Conservation (phyloP, 192 early-diverging fungal species). For the Entomortierella beljakovae region DNA sequence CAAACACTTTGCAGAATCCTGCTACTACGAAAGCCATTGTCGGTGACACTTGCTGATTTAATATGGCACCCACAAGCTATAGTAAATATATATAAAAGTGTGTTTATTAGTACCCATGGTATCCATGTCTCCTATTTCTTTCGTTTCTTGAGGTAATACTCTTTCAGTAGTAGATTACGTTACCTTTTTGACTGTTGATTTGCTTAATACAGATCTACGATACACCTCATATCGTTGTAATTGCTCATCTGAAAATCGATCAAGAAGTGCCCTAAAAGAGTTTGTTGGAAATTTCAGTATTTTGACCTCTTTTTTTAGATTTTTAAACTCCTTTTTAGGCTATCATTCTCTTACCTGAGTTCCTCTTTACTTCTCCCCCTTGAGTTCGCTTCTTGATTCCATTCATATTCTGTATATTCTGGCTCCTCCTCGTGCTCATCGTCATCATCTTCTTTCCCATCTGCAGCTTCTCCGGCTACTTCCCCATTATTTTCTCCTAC, state of each 20-base stretch:
- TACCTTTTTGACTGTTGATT: conserved; percentile 82
- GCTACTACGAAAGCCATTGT: conserved; percentile 86
- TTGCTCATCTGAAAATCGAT: conserved; percentile 79
- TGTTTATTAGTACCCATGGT: no score
- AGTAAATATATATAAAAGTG: no score
- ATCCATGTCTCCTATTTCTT: background rate
- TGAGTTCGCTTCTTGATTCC: conserved; percentile 57
- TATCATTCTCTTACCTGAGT: conserved; percentile 56
- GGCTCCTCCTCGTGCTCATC: conserved; percentile 67
- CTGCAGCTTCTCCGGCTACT: conserved; percentile 29
- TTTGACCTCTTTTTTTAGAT: background rate
- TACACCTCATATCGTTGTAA: conserved; percentile 85
- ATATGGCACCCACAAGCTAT: conserved; percentile 69
- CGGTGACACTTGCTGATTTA: conserved; percentile 78
- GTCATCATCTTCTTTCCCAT: conserved; percentile 59
- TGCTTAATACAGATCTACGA: conserved; percentile 80
- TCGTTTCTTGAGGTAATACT: no score
- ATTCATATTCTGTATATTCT: conserved; percentile 61
- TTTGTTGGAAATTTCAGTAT: background rate
- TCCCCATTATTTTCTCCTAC: conserved; percentile 15
- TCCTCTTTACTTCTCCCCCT: conserved; percentile 65
- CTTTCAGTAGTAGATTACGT: no score
- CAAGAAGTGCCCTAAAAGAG: conserved; percentile 63
- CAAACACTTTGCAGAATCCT: conserved; percentile 92
- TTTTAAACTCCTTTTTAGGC: background rate